Conservation (phyloP, 169 alveolate genomes). For the Babesia microti region DNA sequence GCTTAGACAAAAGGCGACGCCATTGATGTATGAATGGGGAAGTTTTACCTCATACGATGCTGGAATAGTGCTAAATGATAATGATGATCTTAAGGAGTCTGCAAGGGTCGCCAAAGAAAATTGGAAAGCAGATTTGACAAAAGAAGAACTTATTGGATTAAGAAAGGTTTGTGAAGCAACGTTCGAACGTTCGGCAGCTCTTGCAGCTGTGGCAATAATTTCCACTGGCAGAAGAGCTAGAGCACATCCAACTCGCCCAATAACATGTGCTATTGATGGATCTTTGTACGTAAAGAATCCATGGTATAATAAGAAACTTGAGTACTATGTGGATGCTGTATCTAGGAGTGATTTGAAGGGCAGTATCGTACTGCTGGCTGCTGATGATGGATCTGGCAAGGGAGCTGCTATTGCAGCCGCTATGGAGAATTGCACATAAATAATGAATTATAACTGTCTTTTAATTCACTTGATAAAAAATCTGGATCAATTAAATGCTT, state of each 20-base stretch:
- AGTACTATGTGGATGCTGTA: conserved; percentile 46
- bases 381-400: conserved; percentile 79
- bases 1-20: conserved; percentile 65
- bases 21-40: conserved; percentile 54
- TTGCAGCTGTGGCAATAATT: conserved; percentile 68
- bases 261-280: conserved; percentile 70
- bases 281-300: conserved; percentile 67
- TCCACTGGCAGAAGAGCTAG: conserved; percentile 64
- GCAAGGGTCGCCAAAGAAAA: conserved; percentile 36
- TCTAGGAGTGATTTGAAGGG: conserved; percentile 50
- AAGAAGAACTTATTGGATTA: conserved; percentile 32
- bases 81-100: conserved; percentile 33
- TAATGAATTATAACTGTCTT: too few species aligned
- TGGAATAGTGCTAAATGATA: conserved; percentile 54
- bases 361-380: conserved; percentile 46
- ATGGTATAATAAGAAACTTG: conserved; percentile 61
- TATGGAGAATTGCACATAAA: conserved; percentile 44
- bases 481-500: too few species aligned
- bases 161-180: conserved; percentile 57
- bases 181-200: conserved; percentile 70
- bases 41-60: conserved; percentile 57
- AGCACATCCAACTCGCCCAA: conserved; percentile 47
- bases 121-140: conserved; percentile 60
- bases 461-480: too few species aligned
- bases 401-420: conserved; percentile 83